Conservation (phyloP, 2,329 filamentous ascomycete genomes). For the Endocalyx cinctus region DNA sequence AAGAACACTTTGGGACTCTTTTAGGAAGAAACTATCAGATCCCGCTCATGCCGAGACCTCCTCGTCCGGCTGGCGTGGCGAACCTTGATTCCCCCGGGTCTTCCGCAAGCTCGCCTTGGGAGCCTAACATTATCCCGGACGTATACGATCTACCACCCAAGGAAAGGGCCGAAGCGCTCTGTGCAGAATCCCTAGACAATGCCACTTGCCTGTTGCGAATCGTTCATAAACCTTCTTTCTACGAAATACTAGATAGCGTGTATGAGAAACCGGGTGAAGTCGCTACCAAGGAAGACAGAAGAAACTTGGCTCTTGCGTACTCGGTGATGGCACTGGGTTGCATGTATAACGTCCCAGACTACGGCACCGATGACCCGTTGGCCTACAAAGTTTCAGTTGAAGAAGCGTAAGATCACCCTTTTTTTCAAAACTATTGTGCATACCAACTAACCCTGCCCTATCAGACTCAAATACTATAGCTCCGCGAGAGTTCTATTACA, state of each 20-base stretch:
- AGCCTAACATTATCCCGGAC: slow-evolving; percentile 43
- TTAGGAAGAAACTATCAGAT: slow-evolving; percentile 60
- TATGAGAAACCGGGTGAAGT: slow-evolving; percentile 57
- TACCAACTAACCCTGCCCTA: slow-evolving; percentile 16
- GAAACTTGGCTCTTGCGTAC: slow-evolving; percentile 56
- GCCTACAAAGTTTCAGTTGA: slow-evolving; percentile 40
- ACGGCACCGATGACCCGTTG: slow-evolving; percentile 14
- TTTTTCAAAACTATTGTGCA: background rate
- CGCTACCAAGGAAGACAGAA: slow-evolving; percentile 52
- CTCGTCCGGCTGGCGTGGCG: slow-evolving; percentile 43
- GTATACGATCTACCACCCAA: slow-evolving; percentile 66
- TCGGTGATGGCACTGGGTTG: slow-evolving; percentile 57
- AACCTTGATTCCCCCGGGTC: slow-evolving; percentile 68
- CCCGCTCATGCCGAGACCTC: slow-evolving; percentile 52
- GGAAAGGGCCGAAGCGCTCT: slow-evolving; percentile 42
- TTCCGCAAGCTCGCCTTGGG: slow-evolving; percentile 59
- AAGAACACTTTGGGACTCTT: slow-evolving; percentile 78
- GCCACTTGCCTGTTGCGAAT: slow-evolving; percentile 48
- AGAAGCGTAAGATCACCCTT: slow-evolving; percentile 42
- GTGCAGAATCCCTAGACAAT: slow-evolving; percentile 33
- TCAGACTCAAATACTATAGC: slow-evolving; percentile 70
- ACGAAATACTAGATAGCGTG: slow-evolving; percentile 60
- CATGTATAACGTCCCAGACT: slow-evolving; percentile 43
- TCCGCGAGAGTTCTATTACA: slow-evolving; percentile 61
- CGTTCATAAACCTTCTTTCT: slow-evolving; percentile 68